Conservation (phyloP, 352 stramenopile genomes). For the Globisporangium barbulae region DNA sequence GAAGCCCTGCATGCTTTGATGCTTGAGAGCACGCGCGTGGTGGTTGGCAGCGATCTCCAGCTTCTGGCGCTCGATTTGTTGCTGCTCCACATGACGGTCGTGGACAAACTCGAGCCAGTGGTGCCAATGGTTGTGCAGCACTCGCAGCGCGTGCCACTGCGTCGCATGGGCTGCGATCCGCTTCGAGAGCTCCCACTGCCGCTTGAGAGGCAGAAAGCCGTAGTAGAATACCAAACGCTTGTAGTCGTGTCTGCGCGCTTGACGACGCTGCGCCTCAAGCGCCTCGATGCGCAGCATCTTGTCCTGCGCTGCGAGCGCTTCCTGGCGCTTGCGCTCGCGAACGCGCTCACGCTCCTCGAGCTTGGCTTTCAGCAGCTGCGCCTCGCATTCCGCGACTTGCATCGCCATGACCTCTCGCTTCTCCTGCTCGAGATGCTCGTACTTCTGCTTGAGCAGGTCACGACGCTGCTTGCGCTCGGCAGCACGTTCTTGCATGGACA, state of each 20-base stretch:
- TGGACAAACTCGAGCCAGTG: slow-evolving; percentile 37
- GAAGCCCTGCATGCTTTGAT: slow-evolving; percentile 18
- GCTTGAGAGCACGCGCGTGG: slow-evolving; percentile 18
- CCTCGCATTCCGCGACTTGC: slow-evolving; percentile 42
- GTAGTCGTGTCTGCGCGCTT: slow-evolving; percentile 30
- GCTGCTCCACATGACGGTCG: slow-evolving; percentile 16
- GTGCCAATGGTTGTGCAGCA: slow-evolving; percentile 36
- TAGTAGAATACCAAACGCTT: slow-evolving; percentile 49
- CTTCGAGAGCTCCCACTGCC: slow-evolving; percentile 23
- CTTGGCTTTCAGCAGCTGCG: slow-evolving; percentile 33
- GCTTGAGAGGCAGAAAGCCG: slow-evolving; percentile 39
- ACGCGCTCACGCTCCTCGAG: slow-evolving; percentile 34
- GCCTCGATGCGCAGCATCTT: slow-evolving; percentile 34
- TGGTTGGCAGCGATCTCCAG: slow-evolving; percentile 22
- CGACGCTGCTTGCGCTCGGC: slow-evolving; percentile 53
- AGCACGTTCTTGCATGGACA: slow-evolving; percentile 52
- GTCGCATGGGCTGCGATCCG: slow-evolving; percentile 31
- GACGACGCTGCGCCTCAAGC: slow-evolving; percentile 23
- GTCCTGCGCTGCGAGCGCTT: slow-evolving; percentile 25
- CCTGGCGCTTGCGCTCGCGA: slow-evolving; percentile 36
- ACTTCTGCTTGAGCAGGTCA: slow-evolving; percentile 45
- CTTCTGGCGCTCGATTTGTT: slow-evolving; percentile 23
- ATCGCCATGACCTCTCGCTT: slow-evolving; percentile 36
- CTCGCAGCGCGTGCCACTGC: slow-evolving; percentile 43
- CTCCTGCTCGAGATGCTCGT: slow-evolving; percentile 47